phyloP scores from a whole-genome alignment of 805 yeast species.

The Hanseniaspora valbyensis region DNA sequence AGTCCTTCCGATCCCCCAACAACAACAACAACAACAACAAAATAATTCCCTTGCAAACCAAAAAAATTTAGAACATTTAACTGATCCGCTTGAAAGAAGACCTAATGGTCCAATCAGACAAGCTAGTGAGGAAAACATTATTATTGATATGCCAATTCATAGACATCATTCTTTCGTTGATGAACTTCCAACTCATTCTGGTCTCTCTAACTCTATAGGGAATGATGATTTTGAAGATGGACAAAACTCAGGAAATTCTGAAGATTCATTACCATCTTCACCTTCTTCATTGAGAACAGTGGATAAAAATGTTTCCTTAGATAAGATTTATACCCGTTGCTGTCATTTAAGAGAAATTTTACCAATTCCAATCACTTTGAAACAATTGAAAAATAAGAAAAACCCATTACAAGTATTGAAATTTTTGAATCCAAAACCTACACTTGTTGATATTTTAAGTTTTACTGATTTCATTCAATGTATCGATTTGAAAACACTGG shows the following conservation, averaged over 20 bases:
- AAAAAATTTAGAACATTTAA: neutral
- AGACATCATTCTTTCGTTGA: constrained; percentile 42
- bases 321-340: constrained; percentile 76
- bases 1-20: constrained; percentile 10
- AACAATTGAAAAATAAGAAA: constrained; percentile 68
- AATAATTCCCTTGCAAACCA: neutral
- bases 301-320: constrained; percentile 31
- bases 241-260: constrained; percentile 12
- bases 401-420: constrained; percentile 39
- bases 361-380: constrained; percentile 81
- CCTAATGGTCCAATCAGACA: constrained; percentile 19
- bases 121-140: constrained; percentile 28
- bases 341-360: constrained; percentile 85
- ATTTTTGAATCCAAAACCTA: constrained; percentile 77
- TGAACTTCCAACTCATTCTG: constrained; percentile 21
- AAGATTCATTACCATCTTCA: neutral
- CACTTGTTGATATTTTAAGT: constrained; percentile 75
- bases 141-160: constrained; percentile 65
- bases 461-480: constrained; percentile 80
- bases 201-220: constrained; percentile 18
- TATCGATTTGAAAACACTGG: constrained; percentile 53
- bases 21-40: no score
- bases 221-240: constrained; percentile 23
- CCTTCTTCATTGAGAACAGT: neutral
- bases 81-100: constrained; percentile 11